phyloP scores from a whole-genome alignment of 164 flowering plant genomes.

The Macadamia integrifolia region DNA sequence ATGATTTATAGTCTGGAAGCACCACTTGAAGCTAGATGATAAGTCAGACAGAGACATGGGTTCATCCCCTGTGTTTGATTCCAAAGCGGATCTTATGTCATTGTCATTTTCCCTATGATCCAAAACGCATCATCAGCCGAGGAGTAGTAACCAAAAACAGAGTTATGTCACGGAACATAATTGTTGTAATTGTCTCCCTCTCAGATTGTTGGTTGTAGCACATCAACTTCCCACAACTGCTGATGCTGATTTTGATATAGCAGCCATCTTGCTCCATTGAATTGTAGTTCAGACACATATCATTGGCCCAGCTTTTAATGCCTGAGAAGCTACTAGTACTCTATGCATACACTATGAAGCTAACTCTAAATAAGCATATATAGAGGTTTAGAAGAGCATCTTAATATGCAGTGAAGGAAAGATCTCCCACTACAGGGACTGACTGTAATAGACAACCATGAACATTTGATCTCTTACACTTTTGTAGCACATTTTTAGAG shows the following conservation, averaged over 20 bases:
- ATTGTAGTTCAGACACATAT: conserved; percentile 46
- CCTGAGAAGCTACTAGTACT: conserved; percentile 40
- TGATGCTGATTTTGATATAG: conserved; percentile 23
- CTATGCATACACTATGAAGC: conserved; percentile 39
- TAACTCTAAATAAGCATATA: background rate
- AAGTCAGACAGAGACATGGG: conserved; percentile 53
- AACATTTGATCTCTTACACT: too few relatives aligned
- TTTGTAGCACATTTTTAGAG: too few relatives aligned
- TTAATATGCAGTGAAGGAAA: too few relatives aligned
- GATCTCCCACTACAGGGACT: too few relatives aligned
- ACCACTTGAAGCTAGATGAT: conserved; percentile 56
- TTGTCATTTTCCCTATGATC: conserved; percentile 8
- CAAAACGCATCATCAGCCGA: conserved; percentile 26
- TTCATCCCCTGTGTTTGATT: conserved; percentile 32
- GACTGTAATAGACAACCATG: too few relatives aligned
- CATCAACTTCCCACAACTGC: conserved; percentile 45
- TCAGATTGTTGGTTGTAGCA: conserved; percentile 37
- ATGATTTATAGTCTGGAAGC: conserved; percentile 32
- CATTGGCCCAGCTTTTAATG: conserved; percentile 29
- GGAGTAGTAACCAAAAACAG: conserved; percentile 47
- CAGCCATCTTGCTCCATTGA: conserved; percentile 33
- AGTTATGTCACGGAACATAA: conserved; percentile 45
- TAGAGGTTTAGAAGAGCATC: too few relatives aligned
- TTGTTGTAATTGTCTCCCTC: conserved; percentile 38
- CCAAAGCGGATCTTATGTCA: conserved; percentile 1